These are phyloP conservation scores for Cotoneaster glaucophyllus DNA, from an alignment of 306 rosid genomes.

Conservation along the genomic window DNA sequence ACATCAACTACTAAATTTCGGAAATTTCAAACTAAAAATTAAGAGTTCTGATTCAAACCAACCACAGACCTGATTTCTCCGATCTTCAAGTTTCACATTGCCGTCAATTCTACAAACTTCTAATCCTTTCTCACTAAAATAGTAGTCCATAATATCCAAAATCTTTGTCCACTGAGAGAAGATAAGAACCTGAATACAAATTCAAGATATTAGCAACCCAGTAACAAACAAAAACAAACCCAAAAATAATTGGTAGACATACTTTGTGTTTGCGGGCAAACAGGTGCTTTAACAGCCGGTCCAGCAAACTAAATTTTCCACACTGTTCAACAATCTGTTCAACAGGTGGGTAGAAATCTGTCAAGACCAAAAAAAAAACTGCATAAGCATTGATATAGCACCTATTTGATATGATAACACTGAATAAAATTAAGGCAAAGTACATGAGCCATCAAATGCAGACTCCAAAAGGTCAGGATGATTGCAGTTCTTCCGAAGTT, in stretches of 20 bases:
- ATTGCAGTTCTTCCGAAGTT: conserved; percentile 92
- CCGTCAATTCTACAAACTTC: conserved; percentile 96
- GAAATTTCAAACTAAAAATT: background rate
- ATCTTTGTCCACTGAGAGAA: conserved; percentile 88
- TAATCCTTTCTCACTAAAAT: conserved; percentile 72
- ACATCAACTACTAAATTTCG: background rate
- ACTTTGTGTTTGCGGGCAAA: conserved; percentile 75
- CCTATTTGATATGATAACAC: conserved; percentile 7
- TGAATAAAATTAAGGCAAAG: background rate
- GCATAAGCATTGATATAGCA: conserved; percentile 5
- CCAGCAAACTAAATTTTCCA: conserved; percentile 81
- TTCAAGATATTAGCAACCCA: conserved; percentile 17
- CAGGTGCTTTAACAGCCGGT: conserved; percentile 56
- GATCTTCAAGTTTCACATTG: conserved; percentile 58
- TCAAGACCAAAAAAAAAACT: conserved; percentile 2
- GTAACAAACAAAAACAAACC: conserved; percentile 10
- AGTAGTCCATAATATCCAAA: conserved; percentile 88
- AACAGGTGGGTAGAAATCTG: conserved; percentile 69
- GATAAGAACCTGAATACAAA: conserved; percentile 67
- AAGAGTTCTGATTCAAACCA: background rate
- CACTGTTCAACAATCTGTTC: conserved; percentile 76
- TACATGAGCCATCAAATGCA: conserved; percentile 55
- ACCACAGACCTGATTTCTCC: conserved; percentile 73
- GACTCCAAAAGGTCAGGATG: conserved; percentile 89
- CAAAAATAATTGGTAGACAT: conserved; percentile 8